Evolutionary conservation across 2,329 filamentous ascomycete genomes (phyloP).

Genomic region (Calonectria montana): DNA sequence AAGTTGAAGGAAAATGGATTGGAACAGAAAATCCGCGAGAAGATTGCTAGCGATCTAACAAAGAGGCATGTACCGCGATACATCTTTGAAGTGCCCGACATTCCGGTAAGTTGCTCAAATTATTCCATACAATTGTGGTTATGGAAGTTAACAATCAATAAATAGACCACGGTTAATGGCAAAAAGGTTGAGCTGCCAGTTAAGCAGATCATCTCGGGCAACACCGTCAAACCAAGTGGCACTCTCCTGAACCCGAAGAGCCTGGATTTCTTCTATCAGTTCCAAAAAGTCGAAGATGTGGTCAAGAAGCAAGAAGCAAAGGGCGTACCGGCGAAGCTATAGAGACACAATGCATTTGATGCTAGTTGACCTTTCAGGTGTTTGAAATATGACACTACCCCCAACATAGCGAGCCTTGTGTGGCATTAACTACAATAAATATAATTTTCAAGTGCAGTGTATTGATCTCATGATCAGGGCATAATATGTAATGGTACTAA

Average conservation of each 20-base stretch:
- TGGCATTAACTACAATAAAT: not conserved
- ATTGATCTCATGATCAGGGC: too few species aligned
- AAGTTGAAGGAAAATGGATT: constrained; percentile 63
- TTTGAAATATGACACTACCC: not conserved
- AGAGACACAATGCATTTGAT: constrained; percentile 4
- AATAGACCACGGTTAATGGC: constrained; percentile 80
- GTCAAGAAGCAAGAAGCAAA: constrained; percentile 29
- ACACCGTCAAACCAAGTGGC: constrained; percentile 78
- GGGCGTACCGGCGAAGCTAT: constrained; percentile 46
- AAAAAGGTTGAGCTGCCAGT: constrained; percentile 89
- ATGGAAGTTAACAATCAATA: not conserved
- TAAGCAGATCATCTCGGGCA: constrained; percentile 85
- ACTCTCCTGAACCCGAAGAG: constrained; percentile 82
- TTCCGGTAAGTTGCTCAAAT: constrained; percentile 70
- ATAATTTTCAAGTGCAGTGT: not conserved
- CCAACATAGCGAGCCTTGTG: too few species aligned
- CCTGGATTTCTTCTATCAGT: constrained; percentile 82
- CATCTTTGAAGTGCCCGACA: constrained; percentile 83
- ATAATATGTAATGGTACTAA: too few species aligned
- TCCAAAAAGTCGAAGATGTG: constrained; percentile 57
- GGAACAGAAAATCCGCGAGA: constrained; percentile 69
- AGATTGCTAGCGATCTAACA: constrained; percentile 74
- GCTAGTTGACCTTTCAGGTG: not conserved
- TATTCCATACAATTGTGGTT: fast-evolving
- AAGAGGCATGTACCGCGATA: constrained; percentile 82